These are phyloP conservation scores for Fomitopsis serialis DNA, from an alignment of 768 basidiomycete species.

Conservation along the genomic window DNA sequence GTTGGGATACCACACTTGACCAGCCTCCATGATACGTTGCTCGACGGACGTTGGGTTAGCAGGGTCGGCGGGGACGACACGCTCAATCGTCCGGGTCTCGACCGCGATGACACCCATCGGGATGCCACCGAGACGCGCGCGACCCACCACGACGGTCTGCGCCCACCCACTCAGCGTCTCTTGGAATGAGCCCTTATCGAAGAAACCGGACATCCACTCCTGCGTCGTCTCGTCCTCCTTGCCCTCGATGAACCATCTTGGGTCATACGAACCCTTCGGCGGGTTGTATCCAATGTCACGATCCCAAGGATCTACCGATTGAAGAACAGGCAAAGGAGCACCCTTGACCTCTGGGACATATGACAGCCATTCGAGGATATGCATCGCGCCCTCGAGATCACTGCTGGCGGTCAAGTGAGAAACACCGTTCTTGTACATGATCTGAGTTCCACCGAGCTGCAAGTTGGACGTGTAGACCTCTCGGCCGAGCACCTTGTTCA, in stretches of 20 bases:
- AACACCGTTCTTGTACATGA: conserved; percentile 99
- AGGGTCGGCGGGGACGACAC: conserved; percentile 94
- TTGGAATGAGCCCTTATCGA: conserved; percentile 97
- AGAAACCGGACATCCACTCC: conserved; percentile 86
- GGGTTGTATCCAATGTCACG: conserved; percentile 86
- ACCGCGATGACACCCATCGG: conserved; percentile 98
- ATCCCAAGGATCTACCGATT: conserved; percentile 79
- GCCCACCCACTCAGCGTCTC: conserved; percentile 99
- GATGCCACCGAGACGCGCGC: conserved; percentile 93
- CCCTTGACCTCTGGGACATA: conserved; percentile 86
- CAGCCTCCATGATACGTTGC: conserved; percentile 98
- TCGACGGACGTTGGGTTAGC: conserved; percentile 96
- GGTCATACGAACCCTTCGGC: conserved; percentile 94
- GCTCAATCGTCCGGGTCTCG: conserved; percentile 95
- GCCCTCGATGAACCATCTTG: conserved; percentile 96
- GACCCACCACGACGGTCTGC: conserved; percentile 96
- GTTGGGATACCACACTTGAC: conserved; percentile 99
- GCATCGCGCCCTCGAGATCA: conserved; percentile 91
- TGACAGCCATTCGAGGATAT: conserved; percentile 92
- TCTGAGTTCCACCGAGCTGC: conserved; percentile 99
- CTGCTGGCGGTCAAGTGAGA: conserved; percentile 94
- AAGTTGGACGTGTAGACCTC: conserved; percentile 99
- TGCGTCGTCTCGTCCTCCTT: conserved; percentile 78
- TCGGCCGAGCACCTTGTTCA: conserved; percentile 98
- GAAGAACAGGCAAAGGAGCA: conserved; percentile 73